Conservation (phyloP, 257 asterid genomes). For the Haberlea rhodopensis region DNA sequence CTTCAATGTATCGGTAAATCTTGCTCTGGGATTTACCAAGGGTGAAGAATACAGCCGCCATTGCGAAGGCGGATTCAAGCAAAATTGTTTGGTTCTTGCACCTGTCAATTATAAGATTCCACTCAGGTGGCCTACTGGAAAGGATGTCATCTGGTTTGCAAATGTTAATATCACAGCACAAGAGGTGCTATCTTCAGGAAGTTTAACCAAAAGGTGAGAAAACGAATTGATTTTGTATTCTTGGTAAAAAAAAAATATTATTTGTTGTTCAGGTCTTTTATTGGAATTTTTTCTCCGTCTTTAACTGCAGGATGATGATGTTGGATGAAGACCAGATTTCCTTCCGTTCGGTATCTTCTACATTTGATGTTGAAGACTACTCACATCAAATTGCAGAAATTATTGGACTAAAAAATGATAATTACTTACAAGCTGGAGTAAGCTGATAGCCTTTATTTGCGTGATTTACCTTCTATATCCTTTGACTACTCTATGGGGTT, state of each 20-base stretch:
- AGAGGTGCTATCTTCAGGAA: constrained; percentile 91
- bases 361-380: constrained; percentile 94
- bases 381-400: constrained; percentile 98
- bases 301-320: constrained; percentile 88
- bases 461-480: constrained; percentile 1
- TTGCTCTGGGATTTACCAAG: constrained; percentile 58
- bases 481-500: neutral
- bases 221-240: constrained; percentile 21
- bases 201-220: constrained; percentile 87
- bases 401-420: constrained; percentile 83
- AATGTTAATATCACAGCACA: constrained; percentile 97
- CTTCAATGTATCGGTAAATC: constrained; percentile 77
- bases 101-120: constrained; percentile 84
- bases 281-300: constrained; percentile 5
- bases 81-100: constrained; percentile 79
- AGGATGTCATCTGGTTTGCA: constrained; percentile 94
- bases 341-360: constrained; percentile 80
- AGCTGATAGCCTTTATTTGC: constrained; percentile 33
- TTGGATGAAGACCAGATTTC: constrained; percentile 97
- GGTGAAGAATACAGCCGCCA: constrained; percentile 75
- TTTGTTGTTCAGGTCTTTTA: constrained; percentile 2
- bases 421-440: constrained; percentile 92
- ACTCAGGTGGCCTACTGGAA: constrained; percentile 93
- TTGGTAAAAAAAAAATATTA: neutral
- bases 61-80: constrained; percentile 52